Evolutionary conservation across 2,329 filamentous ascomycete genomes (phyloP).

Genomic region (Gyromitra esculenta): DNA sequence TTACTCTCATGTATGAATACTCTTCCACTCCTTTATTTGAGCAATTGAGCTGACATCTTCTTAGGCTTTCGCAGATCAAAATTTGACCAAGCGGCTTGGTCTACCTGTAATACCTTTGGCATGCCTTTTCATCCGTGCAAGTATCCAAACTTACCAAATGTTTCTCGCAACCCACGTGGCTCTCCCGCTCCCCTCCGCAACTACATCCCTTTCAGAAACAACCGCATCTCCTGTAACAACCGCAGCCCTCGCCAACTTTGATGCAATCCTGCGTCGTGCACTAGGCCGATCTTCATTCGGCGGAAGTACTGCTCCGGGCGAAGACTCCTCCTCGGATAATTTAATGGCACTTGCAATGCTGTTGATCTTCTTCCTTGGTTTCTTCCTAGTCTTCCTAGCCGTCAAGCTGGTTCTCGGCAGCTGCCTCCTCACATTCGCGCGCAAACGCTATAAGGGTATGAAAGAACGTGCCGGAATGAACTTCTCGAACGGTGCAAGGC

Average conservation of each 20-base stretch:
- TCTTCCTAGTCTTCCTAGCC: slow-evolving; percentile 85
- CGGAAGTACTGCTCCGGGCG: slow-evolving; percentile 59
- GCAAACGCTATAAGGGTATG: slow-evolving; percentile 82
- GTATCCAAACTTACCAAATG: slow-evolving; percentile 97
- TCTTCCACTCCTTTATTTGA: slow-evolving; percentile 15
- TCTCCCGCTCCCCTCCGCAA: slow-evolving; percentile 72
- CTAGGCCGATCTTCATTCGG: slow-evolving; percentile 78
- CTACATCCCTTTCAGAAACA: slow-evolving; percentile 74
- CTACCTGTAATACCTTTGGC: slow-evolving; percentile 91
- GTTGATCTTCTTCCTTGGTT: slow-evolving; percentile 82
- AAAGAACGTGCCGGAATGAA: slow-evolving; percentile 69
- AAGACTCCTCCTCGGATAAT: slow-evolving; percentile 67
- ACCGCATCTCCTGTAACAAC: slow-evolving; percentile 75
- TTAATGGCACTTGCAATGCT: slow-evolving; percentile 80
- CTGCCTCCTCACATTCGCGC: slow-evolving; percentile 80
- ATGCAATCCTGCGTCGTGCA: slow-evolving; percentile 78
- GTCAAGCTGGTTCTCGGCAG: slow-evolving; percentile 89
- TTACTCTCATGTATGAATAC: slow-evolving; percentile 79
- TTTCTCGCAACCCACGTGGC: slow-evolving; percentile 89
- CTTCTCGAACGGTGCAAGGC: slow-evolving; percentile 75
- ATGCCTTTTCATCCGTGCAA: slow-evolving; percentile 93
- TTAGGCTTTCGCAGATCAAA: slow-evolving; percentile 87
- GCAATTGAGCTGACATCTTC: slow-evolving; percentile 8
- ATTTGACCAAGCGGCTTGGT: slow-evolving; percentile 86
- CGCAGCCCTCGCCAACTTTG: slow-evolving; percentile 80